Evolutionary conservation across 2,329 filamentous ascomycete species (phyloP).

Genomic region (Ophiostoma perfectum): DNA sequence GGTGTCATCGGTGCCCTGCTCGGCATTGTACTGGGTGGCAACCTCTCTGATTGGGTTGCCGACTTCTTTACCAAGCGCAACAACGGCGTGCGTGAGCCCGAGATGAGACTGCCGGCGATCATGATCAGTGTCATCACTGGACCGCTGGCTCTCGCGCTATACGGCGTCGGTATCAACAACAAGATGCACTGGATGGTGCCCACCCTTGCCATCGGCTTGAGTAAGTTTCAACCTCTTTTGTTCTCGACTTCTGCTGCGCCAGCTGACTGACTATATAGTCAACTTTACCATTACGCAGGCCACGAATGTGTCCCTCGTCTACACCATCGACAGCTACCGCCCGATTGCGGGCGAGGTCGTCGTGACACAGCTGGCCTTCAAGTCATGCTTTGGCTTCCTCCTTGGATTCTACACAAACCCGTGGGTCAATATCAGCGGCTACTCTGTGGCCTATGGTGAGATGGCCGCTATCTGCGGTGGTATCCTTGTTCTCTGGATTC

Average conservation of each 20-base stretch:
- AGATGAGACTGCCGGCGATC: slow-evolving; percentile 53
- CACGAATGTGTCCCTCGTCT: slow-evolving; percentile 52
- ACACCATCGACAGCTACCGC: slow-evolving; percentile 53
- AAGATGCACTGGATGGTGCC: slow-evolving; percentile 51
- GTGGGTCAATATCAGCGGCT: slow-evolving; percentile 49
- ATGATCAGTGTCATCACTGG: slow-evolving; percentile 47
- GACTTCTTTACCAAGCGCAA: slow-evolving; percentile 48
- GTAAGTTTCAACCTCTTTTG: slow-evolving; percentile 34
- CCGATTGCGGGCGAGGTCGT: slow-evolving; percentile 53
- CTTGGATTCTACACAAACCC: slow-evolving; percentile 57
- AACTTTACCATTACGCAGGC: slow-evolving; percentile 53
- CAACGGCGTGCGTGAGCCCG: slow-evolving; percentile 50
- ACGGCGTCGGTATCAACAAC: slow-evolving; percentile 44
- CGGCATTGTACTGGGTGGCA: slow-evolving; percentile 48
- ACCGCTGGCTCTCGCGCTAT: slow-evolving; percentile 42
- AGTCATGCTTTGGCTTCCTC: slow-evolving; percentile 53
- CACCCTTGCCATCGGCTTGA: slow-evolving; percentile 48
- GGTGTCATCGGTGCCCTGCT: slow-evolving; percentile 44
- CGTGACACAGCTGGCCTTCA: slow-evolving; percentile 50
- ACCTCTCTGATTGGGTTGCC: slow-evolving; percentile 43
- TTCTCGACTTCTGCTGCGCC: not conserved
- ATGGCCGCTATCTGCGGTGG: slow-evolving; percentile 51
- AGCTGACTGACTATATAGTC: slow-evolving; percentile 33
- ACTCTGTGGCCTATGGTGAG: slow-evolving; percentile 47
- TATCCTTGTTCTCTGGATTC: slow-evolving; percentile 45